Base-by-base conservation (phyloP, 2,329 filamentous ascomycete species). In the Curvularia lunata region DNA sequence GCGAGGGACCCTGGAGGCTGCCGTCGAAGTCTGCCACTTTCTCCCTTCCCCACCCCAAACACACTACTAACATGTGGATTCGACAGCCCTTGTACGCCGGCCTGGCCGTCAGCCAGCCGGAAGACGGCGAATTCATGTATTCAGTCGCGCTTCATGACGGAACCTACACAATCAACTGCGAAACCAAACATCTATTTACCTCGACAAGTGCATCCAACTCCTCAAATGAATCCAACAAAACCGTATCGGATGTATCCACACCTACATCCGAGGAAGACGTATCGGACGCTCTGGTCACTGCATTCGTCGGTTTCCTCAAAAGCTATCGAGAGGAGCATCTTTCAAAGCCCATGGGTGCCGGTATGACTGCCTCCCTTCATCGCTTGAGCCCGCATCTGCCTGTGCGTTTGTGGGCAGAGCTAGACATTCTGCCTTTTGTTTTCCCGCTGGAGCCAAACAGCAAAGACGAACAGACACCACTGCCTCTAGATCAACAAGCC, bases 401-500 rank as follows among this genome's bases (percentile, higher is more conserved):
- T 65, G 86, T 89, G 0, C 85, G 86, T 32, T 81, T 95, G 3
- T 95, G 91, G 91, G 78, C 86, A 2, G 88, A 92, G 60, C 79
- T 93, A 34, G 91, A 95, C 70, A 86, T 93, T 55, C 85, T 94
- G 2, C 88, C 90, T 1, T 81, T 94, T 40, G 84, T 89, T 3
- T 81, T 92, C 18, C 62, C 65, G 34, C 67, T 65, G 10, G 63
- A 54, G n/a, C 32, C 27, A 32, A 27, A 25, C 41, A 52, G 9
- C 3, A 58, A 58, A 27, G 32, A 46, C 19, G 42, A 56, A 61
- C 85, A 84, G 81, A 79, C 83, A 45, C 74, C 78, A 32, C 86
- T 86, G 70, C 79, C 82, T n/a, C 83, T 92, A 4, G 91, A 93
- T 67, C 91, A 95, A 72, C 88, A 92, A 74, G 90, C 91, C 1